Base-by-base conservation (phyloP, 2,329 filamentous ascomycete genomes). In the Penicillium hordei region DNA sequence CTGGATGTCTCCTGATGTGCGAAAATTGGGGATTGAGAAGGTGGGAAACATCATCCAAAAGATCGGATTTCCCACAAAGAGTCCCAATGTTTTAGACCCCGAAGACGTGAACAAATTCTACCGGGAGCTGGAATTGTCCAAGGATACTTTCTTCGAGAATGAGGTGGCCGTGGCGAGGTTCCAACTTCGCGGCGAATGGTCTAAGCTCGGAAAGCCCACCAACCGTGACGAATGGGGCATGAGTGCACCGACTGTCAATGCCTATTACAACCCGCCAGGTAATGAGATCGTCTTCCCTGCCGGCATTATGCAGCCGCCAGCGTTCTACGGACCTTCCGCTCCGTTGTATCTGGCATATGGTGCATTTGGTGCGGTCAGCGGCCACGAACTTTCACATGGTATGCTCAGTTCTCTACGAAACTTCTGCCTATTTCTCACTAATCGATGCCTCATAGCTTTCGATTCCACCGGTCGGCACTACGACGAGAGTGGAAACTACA, bases 261-360 rank as follows among this genome's bases (percentile, higher is more conserved):
- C 87, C 1, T 87, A 87, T 64, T 88, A 89, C 70, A 83, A 85
- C 61, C 82, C 82, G 29, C 79, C 81, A 0, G 81, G 82, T n/a
- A 89, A 90, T 65, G 83, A 86, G 65, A 89, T 90, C 45, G 83
- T 86, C 4, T 88, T 90, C 69, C 86, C 85, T 0, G 86, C 86
- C 0, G 88, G 86, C 0, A 88, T 89, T 56, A 86, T 89, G 82
- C 87, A 90, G 68, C 82, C 83, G 3, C 87, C 88, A 0, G 77
- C 86, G 1, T 90, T 89, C 66, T 83, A 87, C 58, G 80, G 83
- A 12, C 68, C 71, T 6, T 75, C 81, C 5, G 79, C 88, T 0
- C 88, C 88, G 0, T 75, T 82, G 25, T 90, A 89, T 64, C 74
- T 90, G 38, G 82, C 82, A 10, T 91, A 89, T 68, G 87, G 87